Evolutionary conservation across 2,329 filamentous ascomycete species (phyloP).

Genomic region (Fusarium penzigii): DNA sequence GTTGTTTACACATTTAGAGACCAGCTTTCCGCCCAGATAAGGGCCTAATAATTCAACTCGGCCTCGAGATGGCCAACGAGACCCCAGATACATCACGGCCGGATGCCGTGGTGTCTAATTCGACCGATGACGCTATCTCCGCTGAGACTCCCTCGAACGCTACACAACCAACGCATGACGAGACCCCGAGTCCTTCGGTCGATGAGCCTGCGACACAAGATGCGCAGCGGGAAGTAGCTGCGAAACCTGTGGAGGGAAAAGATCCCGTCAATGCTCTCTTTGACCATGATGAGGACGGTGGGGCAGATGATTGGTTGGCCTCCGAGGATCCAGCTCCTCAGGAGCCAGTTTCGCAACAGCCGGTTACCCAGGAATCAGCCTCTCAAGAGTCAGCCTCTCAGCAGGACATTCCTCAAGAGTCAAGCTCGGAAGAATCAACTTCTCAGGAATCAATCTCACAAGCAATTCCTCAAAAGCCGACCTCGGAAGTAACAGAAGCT

Average conservation of each 20-base stretch:
- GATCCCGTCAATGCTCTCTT: slow-evolving; percentile 18
- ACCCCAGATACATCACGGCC: slow-evolving; percentile 41
- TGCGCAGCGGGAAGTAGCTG: slow-evolving; percentile 13
- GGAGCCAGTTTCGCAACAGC: background rate
- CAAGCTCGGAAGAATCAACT: slow-evolving; percentile 11
- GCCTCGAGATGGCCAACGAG: slow-evolving; percentile 40
- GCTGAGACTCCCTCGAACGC: slow-evolving; percentile 17
- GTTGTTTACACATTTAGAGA: slow-evolving; percentile 17
- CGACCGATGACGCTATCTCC: slow-evolving; percentile 22
- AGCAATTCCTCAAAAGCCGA: background rate
- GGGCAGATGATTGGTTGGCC: slow-evolving; percentile 26
- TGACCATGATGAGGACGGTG: slow-evolving; percentile 25
- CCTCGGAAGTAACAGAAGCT: background rate
- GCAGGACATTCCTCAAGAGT: slow-evolving; percentile 10
- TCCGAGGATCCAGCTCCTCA: slow-evolving; percentile 18
- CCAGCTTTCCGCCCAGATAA: slow-evolving; percentile 11
- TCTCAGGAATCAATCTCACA: slow-evolving; percentile 1
- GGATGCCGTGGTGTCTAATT: slow-evolving; percentile 43
- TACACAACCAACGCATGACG: slow-evolving; percentile 2
- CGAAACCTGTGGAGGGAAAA: slow-evolving; percentile 3
- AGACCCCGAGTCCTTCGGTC: slow-evolving; percentile 11
- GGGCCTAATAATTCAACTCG: slow-evolving; percentile 15
- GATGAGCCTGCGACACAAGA: slow-evolving; percentile 8
- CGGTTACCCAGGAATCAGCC: background rate
- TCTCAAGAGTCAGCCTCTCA: background rate